phyloP scores from a whole-genome alignment of 768 basidiomycete species.

The Porphyrellus cyaneotinctus region DNA sequence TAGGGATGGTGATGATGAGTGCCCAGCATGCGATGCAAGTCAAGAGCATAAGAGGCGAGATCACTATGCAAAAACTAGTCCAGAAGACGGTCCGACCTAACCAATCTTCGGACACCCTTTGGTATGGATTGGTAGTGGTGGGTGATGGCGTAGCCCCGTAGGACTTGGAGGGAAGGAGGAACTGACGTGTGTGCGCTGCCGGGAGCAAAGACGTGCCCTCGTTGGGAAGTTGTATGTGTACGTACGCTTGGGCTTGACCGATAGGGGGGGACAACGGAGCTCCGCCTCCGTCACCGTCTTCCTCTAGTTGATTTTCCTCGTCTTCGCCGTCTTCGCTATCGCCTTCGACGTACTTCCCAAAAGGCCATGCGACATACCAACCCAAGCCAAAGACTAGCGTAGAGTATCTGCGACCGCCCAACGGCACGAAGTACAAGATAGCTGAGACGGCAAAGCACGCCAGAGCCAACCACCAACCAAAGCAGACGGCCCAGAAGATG shows the following conservation, averaged over 20 bases:
- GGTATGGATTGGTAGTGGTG: slow-evolving; percentile 21
- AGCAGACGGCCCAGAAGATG: slow-evolving; percentile 83
- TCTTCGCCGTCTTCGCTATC: slow-evolving; percentile 45
- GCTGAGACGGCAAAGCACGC: slow-evolving; percentile 64
- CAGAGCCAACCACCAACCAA: slow-evolving; percentile 91
- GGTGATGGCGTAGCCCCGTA: slow-evolving; percentile 59
- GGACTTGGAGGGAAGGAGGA: slow-evolving; percentile 49
- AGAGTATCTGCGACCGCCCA: slow-evolving; percentile 80
- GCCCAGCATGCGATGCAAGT: slow-evolving; percentile 93
- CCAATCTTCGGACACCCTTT: slow-evolving; percentile 38
- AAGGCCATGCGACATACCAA: slow-evolving; percentile 97
- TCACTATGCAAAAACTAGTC: slow-evolving; percentile 66
- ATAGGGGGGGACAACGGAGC: slow-evolving; percentile 41
- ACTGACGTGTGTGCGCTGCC: slow-evolving; percentile 27
- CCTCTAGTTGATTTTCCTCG: slow-evolving; percentile 34
- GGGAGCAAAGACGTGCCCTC: slow-evolving; percentile 50
- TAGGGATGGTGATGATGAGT: slow-evolving; percentile 92
- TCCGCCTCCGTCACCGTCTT: slow-evolving; percentile 14
- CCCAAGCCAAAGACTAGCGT: slow-evolving; percentile 87
- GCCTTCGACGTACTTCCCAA: slow-evolving; percentile 97
- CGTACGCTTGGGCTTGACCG: slow-evolving; percentile 19
- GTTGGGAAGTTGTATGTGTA: slow-evolving; percentile 20
- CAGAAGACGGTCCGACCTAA: slow-evolving; percentile 81
- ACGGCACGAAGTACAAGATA: slow-evolving; percentile 68
- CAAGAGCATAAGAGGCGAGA: slow-evolving; percentile 84